These are phyloP conservation scores for Penicillium sp. DNA, from an alignment of 2,329 filamentous ascomycete genomes.

Conservation along the genomic window DNA sequence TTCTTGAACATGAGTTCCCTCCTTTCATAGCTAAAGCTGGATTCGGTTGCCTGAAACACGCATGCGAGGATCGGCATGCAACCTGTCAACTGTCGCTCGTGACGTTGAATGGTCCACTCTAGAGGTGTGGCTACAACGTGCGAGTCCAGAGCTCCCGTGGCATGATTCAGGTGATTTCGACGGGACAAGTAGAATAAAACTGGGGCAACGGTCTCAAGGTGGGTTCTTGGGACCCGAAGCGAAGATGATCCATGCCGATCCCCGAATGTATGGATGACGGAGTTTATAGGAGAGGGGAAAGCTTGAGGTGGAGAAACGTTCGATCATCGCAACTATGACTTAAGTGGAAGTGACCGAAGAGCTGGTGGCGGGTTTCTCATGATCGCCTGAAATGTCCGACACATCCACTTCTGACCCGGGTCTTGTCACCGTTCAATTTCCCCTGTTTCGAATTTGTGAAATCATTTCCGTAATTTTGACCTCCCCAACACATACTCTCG, in stretches of 20 bases:
- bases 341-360: conserved; percentile 18
- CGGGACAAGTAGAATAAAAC: neutral
- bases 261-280: neutral
- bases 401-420: conserved; percentile 11
- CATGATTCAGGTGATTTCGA: conserved; percentile 1
- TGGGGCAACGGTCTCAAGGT: conserved; percentile 11
- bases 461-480: neutral
- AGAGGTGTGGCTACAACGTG: neutral
- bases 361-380: conserved; percentile 3
- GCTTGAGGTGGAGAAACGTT: conserved; percentile 10
- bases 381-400: conserved; percentile 22
- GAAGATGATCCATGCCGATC: conserved; percentile 19
- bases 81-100: conserved; percentile 1
- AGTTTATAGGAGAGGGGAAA: neutral
- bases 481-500: conserved; percentile 2
- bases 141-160: conserved; percentile 1
- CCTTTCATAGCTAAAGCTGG: neutral
- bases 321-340: conserved; percentile 22
- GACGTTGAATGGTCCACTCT: neutral
- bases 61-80: conserved; percentile 16
- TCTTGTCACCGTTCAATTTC: neutral
- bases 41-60: conserved; percentile 20
- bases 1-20: conserved; percentile 18
- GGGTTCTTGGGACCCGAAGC: conserved; percentile 10
- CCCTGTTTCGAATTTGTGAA: neutral